These are phyloP conservation scores for Volvox africanus DNA, from an alignment of 139 green algal genomes.

Conservation along the genomic window DNA sequence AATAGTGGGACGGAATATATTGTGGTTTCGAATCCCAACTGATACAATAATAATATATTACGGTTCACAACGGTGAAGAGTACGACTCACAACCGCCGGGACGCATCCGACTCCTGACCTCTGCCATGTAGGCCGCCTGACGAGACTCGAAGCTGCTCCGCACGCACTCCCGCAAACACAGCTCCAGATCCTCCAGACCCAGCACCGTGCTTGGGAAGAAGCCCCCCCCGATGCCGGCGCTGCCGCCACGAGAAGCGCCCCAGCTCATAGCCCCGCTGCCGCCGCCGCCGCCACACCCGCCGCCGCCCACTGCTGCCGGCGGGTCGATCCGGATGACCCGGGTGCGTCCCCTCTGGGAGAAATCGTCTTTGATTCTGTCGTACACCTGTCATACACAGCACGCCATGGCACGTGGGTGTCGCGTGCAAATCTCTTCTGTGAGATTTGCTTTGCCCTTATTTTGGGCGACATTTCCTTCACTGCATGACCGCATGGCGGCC, in stretches of 20 bases:
- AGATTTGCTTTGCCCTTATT: no score
- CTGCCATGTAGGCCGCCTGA: slow-evolving; percentile 80
- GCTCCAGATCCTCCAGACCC: slow-evolving; percentile 79
- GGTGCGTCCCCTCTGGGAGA: slow-evolving; percentile 53
- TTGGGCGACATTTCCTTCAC: no score
- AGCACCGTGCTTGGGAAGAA: neutral
- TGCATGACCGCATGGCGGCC: no score
- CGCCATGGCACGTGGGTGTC: neutral
- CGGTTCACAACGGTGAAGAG: no score
- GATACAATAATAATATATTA: no score
- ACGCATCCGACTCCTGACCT: slow-evolving; percentile 61
- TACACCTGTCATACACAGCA: slow-evolving; percentile 63
- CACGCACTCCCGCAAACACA: slow-evolving; percentile 74
- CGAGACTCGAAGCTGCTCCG: slow-evolving; percentile 81
- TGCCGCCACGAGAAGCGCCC: neutral
- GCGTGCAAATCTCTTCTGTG: no score
- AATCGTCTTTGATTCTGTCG: slow-evolving; percentile 79
- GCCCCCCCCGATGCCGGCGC: neutral
- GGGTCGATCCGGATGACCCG: slow-evolving; percentile 36
- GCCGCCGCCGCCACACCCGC: neutral
- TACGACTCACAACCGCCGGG: no score
- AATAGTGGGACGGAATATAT: no score
- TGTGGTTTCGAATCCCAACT: no score
- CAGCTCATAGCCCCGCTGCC: neutral
- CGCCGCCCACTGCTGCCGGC: slow-evolving; percentile 18